Evolutionary conservation across 169 alveolate species (phyloP).

Genomic region (Perkinsus chesapeaki): DNA sequence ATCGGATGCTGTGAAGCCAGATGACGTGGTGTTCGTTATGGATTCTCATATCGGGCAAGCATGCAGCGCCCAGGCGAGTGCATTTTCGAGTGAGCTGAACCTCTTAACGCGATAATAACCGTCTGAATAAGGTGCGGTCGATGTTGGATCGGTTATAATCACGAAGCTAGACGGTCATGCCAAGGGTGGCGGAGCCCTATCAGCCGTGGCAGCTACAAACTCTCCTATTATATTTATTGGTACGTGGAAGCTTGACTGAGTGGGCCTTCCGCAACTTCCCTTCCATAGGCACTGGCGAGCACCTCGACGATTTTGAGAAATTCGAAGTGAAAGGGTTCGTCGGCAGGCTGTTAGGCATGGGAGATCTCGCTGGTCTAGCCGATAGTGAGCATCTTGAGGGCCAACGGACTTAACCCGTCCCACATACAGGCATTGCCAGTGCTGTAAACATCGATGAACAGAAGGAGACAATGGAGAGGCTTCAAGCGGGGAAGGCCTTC

Average conservation of each 20-base stretch:
- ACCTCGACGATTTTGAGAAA: constrained; percentile 94
- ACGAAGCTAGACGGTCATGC: constrained; percentile 99
- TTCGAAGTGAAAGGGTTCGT: constrained; percentile 95
- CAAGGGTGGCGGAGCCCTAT: constrained; percentile 99
- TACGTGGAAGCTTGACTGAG: not conserved
- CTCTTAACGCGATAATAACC: no score
- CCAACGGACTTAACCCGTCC: no score
- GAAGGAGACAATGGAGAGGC: not conserved
- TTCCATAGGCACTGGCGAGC: constrained; percentile 95
- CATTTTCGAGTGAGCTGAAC: constrained; percentile 81
- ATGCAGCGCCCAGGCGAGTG: constrained; percentile 97
- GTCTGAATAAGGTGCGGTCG: constrained; percentile 62
- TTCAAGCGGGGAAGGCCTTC: constrained; percentile 33
- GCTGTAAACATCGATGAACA: not conserved
- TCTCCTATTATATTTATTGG: constrained; percentile 79
- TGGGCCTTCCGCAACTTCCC: not conserved
- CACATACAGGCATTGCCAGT: not conserved
- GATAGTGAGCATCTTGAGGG: not conserved
- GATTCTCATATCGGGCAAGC: constrained; percentile 99
- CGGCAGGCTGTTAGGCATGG: constrained; percentile 79
- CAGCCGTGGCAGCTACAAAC: constrained; percentile 94
- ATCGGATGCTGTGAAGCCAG: constrained; percentile 62
- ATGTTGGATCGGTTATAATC: constrained; percentile 94
- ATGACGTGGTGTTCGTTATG: constrained; percentile 93
- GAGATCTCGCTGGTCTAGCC: not conserved